Evolutionary conservation across 2,329 filamentous ascomycete genomes (phyloP).

Genomic region (Trichoderma lentiforme): DNA sequence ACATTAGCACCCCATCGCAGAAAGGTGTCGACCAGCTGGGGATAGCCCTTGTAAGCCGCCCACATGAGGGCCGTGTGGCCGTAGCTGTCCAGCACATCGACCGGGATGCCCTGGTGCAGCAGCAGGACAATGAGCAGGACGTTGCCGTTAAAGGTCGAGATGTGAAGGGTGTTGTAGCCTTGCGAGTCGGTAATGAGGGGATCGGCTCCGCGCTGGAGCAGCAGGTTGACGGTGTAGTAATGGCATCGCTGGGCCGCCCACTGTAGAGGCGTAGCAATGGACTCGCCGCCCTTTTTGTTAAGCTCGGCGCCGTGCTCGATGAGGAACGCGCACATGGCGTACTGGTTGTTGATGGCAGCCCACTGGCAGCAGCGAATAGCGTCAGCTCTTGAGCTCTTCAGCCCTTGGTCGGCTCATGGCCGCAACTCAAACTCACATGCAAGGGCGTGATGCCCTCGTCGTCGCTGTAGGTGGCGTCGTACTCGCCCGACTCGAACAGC

Average conservation of each 20-base stretch:
- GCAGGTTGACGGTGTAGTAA: slow-evolving; percentile 91
- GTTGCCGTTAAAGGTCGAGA: slow-evolving; percentile 96
- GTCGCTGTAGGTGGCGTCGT: slow-evolving; percentile 78
- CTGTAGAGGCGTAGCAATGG: slow-evolving; percentile 86
- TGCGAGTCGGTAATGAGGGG: slow-evolving; percentile 89
- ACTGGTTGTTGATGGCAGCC: slow-evolving; percentile 99
- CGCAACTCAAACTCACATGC: slow-evolving; percentile 61
- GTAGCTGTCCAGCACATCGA: slow-evolving; percentile 84
- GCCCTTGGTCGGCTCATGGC: neutral
- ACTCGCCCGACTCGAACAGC: slow-evolving; percentile 79
- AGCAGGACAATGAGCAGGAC: slow-evolving; percentile 84
- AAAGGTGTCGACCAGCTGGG: slow-evolving; percentile 86
- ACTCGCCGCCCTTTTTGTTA: slow-evolving; percentile 94
- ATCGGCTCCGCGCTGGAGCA: slow-evolving; percentile 88
- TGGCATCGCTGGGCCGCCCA: slow-evolving; percentile 97
- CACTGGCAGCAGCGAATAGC: slow-evolving; percentile 59
- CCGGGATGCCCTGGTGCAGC: slow-evolving; percentile 90
- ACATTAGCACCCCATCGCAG: slow-evolving; percentile 94
- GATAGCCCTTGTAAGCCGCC: slow-evolving; percentile 97
- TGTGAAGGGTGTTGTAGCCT: slow-evolving; percentile 96
- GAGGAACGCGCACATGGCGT: slow-evolving; percentile 93
- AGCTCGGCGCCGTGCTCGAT: slow-evolving; percentile 81
- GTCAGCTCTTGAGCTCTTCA: slow-evolving; percentile 20
- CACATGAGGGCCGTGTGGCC: slow-evolving; percentile 97
- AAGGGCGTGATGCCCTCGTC: slow-evolving; percentile 92